Evolutionary conservation across 805 yeast genomes (phyloP), one percentile per base, ranked within the genome.

Genomic region (Hanseniaspora lachancei): DNA sequence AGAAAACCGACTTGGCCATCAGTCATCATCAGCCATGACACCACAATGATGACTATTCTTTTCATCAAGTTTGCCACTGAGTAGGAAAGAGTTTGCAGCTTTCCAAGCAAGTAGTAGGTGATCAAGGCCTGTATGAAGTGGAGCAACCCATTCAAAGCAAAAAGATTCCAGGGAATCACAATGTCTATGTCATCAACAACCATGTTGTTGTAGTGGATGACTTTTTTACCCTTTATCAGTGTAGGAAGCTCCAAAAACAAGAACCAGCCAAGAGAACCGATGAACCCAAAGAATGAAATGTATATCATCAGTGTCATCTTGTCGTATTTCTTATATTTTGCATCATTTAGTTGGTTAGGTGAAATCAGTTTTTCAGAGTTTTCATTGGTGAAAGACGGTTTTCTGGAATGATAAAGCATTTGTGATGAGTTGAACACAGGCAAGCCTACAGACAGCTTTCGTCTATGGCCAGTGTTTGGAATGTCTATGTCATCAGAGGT

Each of bases 21-120:
- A 10, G 35, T 23, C 47, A 53, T 46, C 56, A 76, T 77, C 42
- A 84, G 57, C 71, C 89, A 85, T 62, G 95, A 86, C 0, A 83
- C 82, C 1, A 84, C 76, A 44, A 89, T 88, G 34, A 89, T 79
- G 1, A 86, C 84, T n/a, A 89, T 84, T 63, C 95, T 79, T 70
- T 89, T 89, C 79, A 89, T 77, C 78, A 89, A 77, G 44, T 86
- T 81, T 2, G 96, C 95, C 57, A 89, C 82, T 1, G 95, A 84
- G 68, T 87, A 89, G 2, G 93, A 79, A 13, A 89, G 81, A 0
- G 96, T 86, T 2, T 95, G 85, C 6, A 89, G 76, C 64, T 82
- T 77, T 21, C 95, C 93, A 47, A 89, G 70, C 35, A 89, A 72
- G 69, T 85, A 87, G 68, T 86, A 86, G 16, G 95, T 88, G 41